These are phyloP conservation scores for Solanum paucissectum DNA, from an alignment of 257 asterid species.

Conservation along the genomic window DNA sequence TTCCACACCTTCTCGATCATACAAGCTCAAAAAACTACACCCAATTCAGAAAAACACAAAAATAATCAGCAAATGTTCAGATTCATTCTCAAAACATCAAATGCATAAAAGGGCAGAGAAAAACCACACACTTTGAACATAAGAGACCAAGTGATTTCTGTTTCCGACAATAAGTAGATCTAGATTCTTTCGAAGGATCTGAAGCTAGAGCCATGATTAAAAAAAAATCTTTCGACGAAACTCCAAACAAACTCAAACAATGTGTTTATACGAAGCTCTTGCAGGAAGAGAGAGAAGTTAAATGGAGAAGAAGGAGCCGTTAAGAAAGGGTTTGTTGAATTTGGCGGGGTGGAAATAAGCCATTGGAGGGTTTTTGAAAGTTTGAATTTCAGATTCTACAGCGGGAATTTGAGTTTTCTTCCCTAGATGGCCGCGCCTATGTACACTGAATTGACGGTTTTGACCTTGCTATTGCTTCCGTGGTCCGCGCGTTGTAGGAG, in stretches of 20 bases:
- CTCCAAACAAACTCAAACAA: background rate
- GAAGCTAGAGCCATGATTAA: conserved; percentile 11
- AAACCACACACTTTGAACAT: conserved; percentile 62
- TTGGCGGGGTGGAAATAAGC: conserved; percentile 40
- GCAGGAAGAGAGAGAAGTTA: background rate
- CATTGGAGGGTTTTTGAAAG: conserved; percentile 60
- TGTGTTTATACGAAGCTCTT: background rate
- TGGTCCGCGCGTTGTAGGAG: background rate
- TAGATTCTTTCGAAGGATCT: conserved; percentile 31
- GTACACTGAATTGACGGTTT: background rate
- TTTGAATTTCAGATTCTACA: conserved; percentile 45
- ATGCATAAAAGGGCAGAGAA: background rate
- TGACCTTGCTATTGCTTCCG: background rate
- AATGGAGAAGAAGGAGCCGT: conserved; percentile 17
- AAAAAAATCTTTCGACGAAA: background rate
- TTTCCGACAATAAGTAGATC: conserved; percentile 84
- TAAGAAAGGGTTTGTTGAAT: conserved; percentile 26
- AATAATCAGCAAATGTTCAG: background rate
- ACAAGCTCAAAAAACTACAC: conserved; percentile 71
- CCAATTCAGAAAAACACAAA: background rate
- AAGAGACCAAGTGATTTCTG: conserved; percentile 91
- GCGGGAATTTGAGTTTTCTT: conserved; percentile 46
- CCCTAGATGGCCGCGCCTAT: conserved; percentile 23
- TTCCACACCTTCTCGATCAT: conserved; percentile 70
- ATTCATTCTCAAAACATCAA: background rate